Percentiles rank a stretch among this genome's conserved stretches.
Conservation (phyloP, 352 stramenopile genomes). For the Pythium plurisporium region DNA sequence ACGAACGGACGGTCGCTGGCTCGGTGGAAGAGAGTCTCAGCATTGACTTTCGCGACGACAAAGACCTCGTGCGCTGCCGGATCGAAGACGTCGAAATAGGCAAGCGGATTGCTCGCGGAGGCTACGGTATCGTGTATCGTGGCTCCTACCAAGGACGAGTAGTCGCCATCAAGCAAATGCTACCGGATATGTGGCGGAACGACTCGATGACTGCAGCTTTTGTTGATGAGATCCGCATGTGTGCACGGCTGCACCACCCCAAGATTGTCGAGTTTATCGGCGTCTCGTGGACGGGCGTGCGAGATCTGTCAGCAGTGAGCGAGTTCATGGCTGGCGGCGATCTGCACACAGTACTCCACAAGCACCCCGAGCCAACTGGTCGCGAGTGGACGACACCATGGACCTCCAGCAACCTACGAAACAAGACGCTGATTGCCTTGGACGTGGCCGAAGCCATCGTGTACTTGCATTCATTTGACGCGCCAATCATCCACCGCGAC, state of each 20-base stretch:
- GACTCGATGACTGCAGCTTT: slow-evolving; percentile 20
- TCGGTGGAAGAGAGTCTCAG: background rate
- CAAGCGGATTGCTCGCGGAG: background rate
- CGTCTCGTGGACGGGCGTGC: slow-evolving; percentile 22
- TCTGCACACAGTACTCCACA: slow-evolving; percentile 9
- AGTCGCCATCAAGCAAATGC: slow-evolving; percentile 17
- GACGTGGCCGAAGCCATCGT: slow-evolving; percentile 15
- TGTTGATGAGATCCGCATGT: slow-evolving; percentile 32
- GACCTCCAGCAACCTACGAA: background rate
- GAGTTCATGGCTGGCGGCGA: slow-evolving; percentile 28
- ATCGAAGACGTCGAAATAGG: background rate
- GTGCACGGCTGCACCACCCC: slow-evolving; percentile 24
- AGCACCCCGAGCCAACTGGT: background rate
- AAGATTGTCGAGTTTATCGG: slow-evolving; percentile 30
- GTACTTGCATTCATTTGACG: slow-evolving; percentile 21
- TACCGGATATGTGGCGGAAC: slow-evolving; percentile 13
- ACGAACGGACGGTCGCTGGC: background rate
- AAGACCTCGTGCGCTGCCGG: background rate
- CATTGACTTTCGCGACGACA: slow-evolving; percentile 7
- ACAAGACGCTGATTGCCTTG: slow-evolving; percentile 10
- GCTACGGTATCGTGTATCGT: slow-evolving; percentile 10
- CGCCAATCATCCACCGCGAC: slow-evolving; percentile 19
- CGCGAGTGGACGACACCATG: background rate
- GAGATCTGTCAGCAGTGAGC: slow-evolving; percentile 24
- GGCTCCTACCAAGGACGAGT: background rate